Base-by-base conservation (phyloP, 1,284 basidiomycete species). In the Ceratobasidium sp. region DNA sequence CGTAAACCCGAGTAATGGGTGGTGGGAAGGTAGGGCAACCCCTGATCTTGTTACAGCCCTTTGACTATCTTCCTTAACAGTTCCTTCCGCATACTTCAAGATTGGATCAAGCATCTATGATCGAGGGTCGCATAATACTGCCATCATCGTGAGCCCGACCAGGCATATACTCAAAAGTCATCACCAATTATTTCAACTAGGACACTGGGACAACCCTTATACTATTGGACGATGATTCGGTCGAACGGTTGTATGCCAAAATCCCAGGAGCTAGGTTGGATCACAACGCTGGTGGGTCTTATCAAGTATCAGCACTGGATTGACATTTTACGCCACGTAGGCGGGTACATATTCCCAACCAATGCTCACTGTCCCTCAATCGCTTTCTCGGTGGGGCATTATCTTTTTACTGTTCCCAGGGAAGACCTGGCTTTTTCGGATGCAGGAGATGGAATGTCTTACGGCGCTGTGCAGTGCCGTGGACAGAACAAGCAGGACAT, bases 401-500 rank as follows among this genome's bases (percentile, higher is more conserved):
- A 38, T 31, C 35, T 64, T 10, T 70, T 67, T 27, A 64, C 58
- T 7, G 43, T 70, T n/a, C 69, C 69, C 27, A 64, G 62, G 15
- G 49, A 40, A 4, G 69, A 70, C 38, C 62, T 70, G 15, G 53
- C 52, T 10, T 72, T 72, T 50, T 62, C 71, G 1, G 71, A 67
- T 31, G 69, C 60, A 6, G 69, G 71, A 20, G 54, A 70, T 29
- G 69, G 69, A 29, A 67, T 60, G 54, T 43, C 45, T 15, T 72
- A 68, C 32, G 71, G 71, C 15, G 56, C 68, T 31, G 50, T 72
- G 12, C 71, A 72, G 47, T 58, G 60, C 29, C 34, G 71, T 27
- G 71, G 71, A 10, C 56, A 65, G 43, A 72, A 72, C 29, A 31
- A 50, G 15, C 71, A 72, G 55, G 71, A 72, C 49, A 72, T 72